Conservation (phyloP, 345 rosid genomes). For the Lepidium aucheri region DNA sequence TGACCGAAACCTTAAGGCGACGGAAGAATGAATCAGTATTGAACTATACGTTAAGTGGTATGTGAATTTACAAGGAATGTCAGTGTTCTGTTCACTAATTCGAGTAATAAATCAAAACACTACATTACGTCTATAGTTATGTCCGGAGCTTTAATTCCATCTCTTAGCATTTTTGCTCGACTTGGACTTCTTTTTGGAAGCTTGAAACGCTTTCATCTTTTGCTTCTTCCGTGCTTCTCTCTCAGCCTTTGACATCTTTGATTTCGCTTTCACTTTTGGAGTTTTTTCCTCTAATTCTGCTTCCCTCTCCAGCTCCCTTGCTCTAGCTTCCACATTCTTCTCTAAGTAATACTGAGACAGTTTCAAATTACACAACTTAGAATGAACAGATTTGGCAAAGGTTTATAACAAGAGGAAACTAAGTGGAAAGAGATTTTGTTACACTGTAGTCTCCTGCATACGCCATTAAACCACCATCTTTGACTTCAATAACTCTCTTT, state of each 20-base stretch:
- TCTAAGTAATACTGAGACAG: constrained; percentile 66
- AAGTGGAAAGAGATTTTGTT: background rate
- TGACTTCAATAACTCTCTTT: constrained; percentile 83
- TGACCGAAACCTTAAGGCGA: no score
- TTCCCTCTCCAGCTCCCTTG: constrained; percentile 61
- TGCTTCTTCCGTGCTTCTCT: constrained; percentile 91
- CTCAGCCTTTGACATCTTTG: constrained; percentile 94
- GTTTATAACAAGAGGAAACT: background rate
- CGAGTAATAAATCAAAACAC: background rate
- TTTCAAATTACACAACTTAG: background rate
- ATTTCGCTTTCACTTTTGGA: constrained; percentile 86
- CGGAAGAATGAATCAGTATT: no score
- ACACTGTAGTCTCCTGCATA: constrained; percentile 87
- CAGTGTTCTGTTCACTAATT: background rate
- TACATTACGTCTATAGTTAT: background rate
- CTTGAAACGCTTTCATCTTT: constrained; percentile 65
- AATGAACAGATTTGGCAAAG: background rate
- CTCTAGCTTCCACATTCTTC: constrained; percentile 89
- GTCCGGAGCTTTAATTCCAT: constrained; percentile 50
- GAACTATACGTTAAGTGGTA: no score
- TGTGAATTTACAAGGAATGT: background rate
- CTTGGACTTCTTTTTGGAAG: constrained; percentile 69
- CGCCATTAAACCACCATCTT: constrained; percentile 54
- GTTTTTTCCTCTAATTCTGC: constrained; percentile 73
- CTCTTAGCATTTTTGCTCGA: constrained; percentile 67